Evolutionary conservation across 2,329 filamentous ascomycete species (phyloP).

Genomic region (Fusarium sp.): DNA sequence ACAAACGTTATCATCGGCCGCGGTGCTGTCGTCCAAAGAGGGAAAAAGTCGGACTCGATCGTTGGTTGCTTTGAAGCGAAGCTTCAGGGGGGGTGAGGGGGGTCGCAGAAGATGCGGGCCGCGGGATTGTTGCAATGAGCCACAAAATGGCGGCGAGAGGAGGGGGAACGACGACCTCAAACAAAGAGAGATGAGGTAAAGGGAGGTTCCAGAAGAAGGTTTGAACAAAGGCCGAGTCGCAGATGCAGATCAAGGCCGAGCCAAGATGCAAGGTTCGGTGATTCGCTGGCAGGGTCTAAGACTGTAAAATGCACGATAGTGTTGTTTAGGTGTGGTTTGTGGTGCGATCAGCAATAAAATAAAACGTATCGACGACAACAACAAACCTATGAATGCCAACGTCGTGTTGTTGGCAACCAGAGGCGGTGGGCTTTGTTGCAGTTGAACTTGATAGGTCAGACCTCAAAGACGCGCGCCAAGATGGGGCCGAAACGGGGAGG

Average conservation of each 20-base stretch:
- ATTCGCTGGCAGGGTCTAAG: constrained; percentile 34
- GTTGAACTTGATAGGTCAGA: constrained; percentile 40
- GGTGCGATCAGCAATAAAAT: constrained; percentile 39
- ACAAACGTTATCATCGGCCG: constrained; percentile 44
- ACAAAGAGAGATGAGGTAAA: constrained; percentile 17
- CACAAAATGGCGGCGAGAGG: constrained; percentile 42
- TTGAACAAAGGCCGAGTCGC: constrained; percentile 8
- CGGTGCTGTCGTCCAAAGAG: constrained; percentile 30
- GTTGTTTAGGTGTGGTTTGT: constrained; percentile 26
- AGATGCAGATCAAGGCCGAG: constrained; percentile 22
- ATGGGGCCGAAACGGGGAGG: constrained; percentile 30
- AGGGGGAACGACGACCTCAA: constrained; percentile 24
- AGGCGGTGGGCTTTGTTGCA: constrained; percentile 40
- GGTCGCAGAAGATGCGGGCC: constrained; percentile 40
- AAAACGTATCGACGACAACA: constrained; percentile 34
- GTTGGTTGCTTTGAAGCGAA: constrained; percentile 29
- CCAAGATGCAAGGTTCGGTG: constrained; percentile 30
- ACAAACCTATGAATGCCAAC: constrained; percentile 33
- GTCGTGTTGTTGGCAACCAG: constrained; percentile 32
- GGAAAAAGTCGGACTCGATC: constrained; percentile 28
- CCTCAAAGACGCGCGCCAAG: constrained; percentile 28
- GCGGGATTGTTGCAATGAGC: constrained; percentile 34
- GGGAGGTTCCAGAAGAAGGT: constrained; percentile 9
- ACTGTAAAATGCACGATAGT: constrained; percentile 21
- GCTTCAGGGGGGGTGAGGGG: constrained; percentile 34